Conservation (phyloP, 805 yeast species). For the Lipomyces yamanashiensis region DNA sequence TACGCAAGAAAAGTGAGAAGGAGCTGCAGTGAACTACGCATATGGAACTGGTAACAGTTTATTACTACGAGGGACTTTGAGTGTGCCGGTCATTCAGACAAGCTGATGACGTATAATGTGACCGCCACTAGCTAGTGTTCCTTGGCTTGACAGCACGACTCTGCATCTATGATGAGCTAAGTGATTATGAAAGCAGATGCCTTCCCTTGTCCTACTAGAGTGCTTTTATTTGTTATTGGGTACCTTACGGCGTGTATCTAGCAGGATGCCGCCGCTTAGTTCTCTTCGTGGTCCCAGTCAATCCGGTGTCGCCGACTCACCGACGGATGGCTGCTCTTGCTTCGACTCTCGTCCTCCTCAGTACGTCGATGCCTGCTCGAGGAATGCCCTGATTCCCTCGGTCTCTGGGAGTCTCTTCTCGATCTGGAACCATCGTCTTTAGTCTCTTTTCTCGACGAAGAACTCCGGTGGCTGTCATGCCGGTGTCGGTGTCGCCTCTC, state of each 20-base stretch:
- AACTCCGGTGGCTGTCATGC: conserved; percentile 3
- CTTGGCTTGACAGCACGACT: not conserved
- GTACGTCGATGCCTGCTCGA: not conserved
- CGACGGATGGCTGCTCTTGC: not conserved
- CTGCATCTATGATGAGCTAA: not conserved
- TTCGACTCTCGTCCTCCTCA: not conserved
- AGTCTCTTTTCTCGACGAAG: not conserved
- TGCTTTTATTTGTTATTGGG: not conserved
- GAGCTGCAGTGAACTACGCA: too few relatives aligned
- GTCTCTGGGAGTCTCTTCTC: not conserved
- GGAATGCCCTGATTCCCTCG: not conserved
- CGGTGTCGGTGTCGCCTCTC: conserved; percentile 4
- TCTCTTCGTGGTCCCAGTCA: conserved; percentile 7
- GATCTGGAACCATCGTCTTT: not conserved
- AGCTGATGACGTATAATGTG: not conserved
- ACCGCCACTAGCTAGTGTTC: not conserved
- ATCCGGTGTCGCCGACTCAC: conserved; percentile 4
- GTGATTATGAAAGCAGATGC: not conserved
- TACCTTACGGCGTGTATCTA: too few relatives aligned
- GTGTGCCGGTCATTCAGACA: not conserved
- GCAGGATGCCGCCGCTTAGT: not conserved
- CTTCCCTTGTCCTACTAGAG: not conserved
- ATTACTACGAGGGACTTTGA: not conserved
- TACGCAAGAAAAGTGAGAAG: not conserved
- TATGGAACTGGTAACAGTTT: too few relatives aligned